Base-by-base conservation (phyloP, 2,329 filamentous ascomycete genomes). In the Exserohilum turcica region DNA sequence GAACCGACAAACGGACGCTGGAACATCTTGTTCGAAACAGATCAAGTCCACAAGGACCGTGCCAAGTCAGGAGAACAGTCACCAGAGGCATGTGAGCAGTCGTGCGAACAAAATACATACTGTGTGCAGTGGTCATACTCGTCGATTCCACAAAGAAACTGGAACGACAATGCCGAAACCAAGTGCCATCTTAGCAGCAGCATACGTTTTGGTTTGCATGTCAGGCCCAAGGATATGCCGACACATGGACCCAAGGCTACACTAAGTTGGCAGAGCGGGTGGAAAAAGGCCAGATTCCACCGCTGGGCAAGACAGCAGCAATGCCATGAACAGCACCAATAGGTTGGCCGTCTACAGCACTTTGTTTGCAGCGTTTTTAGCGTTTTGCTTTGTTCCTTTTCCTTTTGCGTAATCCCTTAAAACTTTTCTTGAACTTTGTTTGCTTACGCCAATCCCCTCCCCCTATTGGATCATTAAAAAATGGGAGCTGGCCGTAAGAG, bases 81-180 rank as follows among this genome's bases (percentile, higher is more conserved):
- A 0, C 63, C 63, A 42, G 64, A 69, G 15, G 65, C 68, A 19
- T 74, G 71, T 36, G 56, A 61, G 21, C 54, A 63, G 7, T 64
- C 65, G 4, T 74, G 71, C 37, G 61, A 65, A 6, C 57, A 44
- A 10, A 64, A 62, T 43, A 63, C 60, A 19, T 62, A 62, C 36
- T 74, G 71, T 48, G 61, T 73, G 28, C 69, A 73, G 42, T 73
- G 65, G 60, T 70, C 68, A 0, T 74, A 71, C 38, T 72, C 70
- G 0, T 66, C 66, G 1, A 32, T 66, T 2, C 51, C 51, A 2
- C 53, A 55, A 21, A 59, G 59, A 12, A 73, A 73, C 8, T 66
- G 60, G 59, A 73, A 70, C 29, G 64, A 64, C 48, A 72, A 72
- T 37, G 66, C 63, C 6, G 45, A 60, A n/a, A 72, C 70, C 7